phyloP scores from a whole-genome alignment of 2,329 filamentous ascomycete genomes.

The Fusarium denticulatum region DNA sequence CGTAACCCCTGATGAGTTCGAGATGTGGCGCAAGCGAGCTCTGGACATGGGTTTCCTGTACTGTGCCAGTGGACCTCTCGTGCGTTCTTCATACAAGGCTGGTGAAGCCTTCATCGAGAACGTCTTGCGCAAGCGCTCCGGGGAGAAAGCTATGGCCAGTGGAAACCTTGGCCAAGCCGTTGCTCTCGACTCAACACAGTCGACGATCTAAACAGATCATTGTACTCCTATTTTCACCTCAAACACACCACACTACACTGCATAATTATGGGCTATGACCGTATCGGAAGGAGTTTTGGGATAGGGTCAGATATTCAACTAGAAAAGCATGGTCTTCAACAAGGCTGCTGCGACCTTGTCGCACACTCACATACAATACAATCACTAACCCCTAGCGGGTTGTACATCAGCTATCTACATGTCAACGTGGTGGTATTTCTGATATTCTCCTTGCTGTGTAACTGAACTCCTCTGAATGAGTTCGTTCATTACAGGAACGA shows the following conservation, averaged over 20 bases:
- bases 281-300: slow-evolving; percentile 43
- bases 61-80: slow-evolving; percentile 91
- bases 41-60: slow-evolving; percentile 97
- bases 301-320: slow-evolving; percentile 42
- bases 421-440: neutral
- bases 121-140: slow-evolving; percentile 84
- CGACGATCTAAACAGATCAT: slow-evolving; percentile 30
- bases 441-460: slow-evolving; percentile 5
- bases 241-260: slow-evolving; percentile 30
- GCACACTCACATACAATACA: slow-evolving; percentile 27
- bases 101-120: slow-evolving; percentile 99
- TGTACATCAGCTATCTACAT: slow-evolving; percentile 7
- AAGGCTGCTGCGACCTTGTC: slow-evolving; percentile 29
- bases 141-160: slow-evolving; percentile 51
- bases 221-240: slow-evolving; percentile 10
- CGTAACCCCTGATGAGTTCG: slow-evolving; percentile 89
- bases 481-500: neutral
- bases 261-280: slow-evolving; percentile 40
- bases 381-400: slow-evolving; percentile 13
- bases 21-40: slow-evolving; percentile 88
- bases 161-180: slow-evolving; percentile 52
- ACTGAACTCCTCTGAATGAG: neutral
- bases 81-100: slow-evolving; percentile 96
- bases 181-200: slow-evolving; percentile 48
- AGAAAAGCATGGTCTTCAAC: slow-evolving; percentile 46